These are phyloP conservation scores for Articulospora tetracladia DNA, from an alignment of 495 filamentous ascomycete genomes.

Conservation along the genomic window DNA sequence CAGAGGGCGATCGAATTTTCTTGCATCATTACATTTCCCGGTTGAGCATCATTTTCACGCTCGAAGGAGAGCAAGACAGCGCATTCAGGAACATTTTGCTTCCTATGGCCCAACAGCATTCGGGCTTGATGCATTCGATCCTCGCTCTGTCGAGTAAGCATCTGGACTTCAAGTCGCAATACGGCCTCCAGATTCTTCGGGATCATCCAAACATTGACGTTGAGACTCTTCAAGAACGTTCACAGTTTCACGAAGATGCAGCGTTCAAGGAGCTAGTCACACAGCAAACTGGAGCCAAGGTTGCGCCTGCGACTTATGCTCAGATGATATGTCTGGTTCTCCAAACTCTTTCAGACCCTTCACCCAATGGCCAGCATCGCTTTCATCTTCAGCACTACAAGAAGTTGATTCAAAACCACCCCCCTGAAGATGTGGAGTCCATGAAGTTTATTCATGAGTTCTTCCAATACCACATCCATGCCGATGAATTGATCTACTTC, in stretches of 20 bases:
- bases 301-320: slow-evolving; percentile 64
- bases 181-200: slow-evolving; percentile 42
- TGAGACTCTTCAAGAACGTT: slow-evolving; percentile 39
- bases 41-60: slow-evolving; percentile 74
- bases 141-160: slow-evolving; percentile 84
- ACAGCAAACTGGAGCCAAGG: slow-evolving; percentile 30
- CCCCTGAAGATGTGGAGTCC: slow-evolving; percentile 60
- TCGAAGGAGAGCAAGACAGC: slow-evolving; percentile 81
- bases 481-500: slow-evolving; percentile 71
- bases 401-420: slow-evolving; percentile 58
- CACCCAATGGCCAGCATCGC: slow-evolving; percentile 72
- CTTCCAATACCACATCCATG: slow-evolving; percentile 87
- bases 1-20: slow-evolving; percentile 75
- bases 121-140: slow-evolving; percentile 89
- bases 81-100: slow-evolving; percentile 87
- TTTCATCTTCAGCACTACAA: slow-evolving; percentile 77
- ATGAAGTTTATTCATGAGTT: slow-evolving; percentile 84
- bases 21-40: slow-evolving; percentile 83
- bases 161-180: slow-evolving; percentile 53
- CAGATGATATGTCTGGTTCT: slow-evolving; percentile 78
- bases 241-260: slow-evolving; percentile 55
- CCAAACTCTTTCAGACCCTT: slow-evolving; percentile 75
- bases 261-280: slow-evolving; percentile 53
- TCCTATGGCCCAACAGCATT: slow-evolving; percentile 78
- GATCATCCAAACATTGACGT: slow-evolving; percentile 35